Conservation (phyloP, 2,329 filamentous ascomycete genomes). For the Geoglossum cookeanum region DNA sequence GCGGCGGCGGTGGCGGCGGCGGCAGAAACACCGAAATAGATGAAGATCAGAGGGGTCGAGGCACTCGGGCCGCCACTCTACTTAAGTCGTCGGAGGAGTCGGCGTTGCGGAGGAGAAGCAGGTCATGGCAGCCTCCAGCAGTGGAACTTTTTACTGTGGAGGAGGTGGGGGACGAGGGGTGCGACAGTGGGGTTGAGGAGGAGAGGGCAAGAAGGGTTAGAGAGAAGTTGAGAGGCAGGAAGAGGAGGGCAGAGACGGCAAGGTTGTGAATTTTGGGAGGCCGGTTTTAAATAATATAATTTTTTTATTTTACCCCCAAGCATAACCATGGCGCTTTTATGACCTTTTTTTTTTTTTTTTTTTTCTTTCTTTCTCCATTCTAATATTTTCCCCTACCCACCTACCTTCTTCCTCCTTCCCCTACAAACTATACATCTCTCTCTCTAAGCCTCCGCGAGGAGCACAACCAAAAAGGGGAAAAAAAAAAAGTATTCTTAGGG, state of each 20-base stretch:
- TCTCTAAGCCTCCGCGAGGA: no score
- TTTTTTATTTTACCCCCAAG: no score
- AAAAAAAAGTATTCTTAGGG: no score
- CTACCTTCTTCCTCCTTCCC: no score
- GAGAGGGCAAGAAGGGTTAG: background rate
- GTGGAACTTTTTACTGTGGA: background rate
- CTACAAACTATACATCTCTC: no score
- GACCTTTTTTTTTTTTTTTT: no score
- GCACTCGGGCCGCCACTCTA: background rate
- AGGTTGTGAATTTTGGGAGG: slow-evolving; percentile 5
- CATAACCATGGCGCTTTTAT: no score
- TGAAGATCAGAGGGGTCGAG: background rate
- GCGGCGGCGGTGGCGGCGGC: background rate
- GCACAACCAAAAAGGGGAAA: no score
- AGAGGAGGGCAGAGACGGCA: slow-evolving; percentile 7
- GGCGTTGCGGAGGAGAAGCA: background rate
- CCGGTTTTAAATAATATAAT: no score
- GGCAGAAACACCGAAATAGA: background rate
- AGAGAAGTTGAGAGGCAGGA: slow-evolving; percentile 1
- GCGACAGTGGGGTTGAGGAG: background rate
- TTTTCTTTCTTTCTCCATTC: no score
- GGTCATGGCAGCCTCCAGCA: background rate
- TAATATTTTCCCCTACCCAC: no score
- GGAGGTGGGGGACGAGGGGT: background rate
- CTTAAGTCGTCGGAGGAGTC: background rate